Conservation (phyloP, 148 eudicot species). For the Nyssa sinensis region DNA sequence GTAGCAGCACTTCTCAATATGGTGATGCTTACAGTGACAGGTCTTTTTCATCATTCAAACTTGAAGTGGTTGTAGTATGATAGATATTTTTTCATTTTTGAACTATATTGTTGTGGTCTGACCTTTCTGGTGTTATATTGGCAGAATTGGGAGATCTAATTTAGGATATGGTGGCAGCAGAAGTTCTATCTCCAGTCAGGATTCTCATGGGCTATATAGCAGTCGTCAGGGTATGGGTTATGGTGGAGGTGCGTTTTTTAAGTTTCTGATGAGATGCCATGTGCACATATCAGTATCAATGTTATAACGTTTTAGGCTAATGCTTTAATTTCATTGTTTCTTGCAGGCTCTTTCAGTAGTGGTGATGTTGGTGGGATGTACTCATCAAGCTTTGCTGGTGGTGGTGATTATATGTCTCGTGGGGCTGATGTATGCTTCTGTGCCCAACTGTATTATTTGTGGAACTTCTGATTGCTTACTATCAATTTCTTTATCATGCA, state of each 20-base stretch:
- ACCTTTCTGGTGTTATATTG: neutral
- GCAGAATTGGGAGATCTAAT: slow-evolving; percentile 78
- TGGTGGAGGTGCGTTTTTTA: slow-evolving; percentile 48
- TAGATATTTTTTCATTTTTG: neutral
- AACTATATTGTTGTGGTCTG: neutral
- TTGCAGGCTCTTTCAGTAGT: slow-evolving; percentile 67
- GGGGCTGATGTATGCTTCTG: slow-evolving; percentile 70
- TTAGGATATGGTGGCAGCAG: slow-evolving; percentile 72
- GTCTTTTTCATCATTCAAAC: slow-evolving; percentile 25
- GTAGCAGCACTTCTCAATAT: slow-evolving; percentile 66
- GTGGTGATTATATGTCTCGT: slow-evolving; percentile 75
- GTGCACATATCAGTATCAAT: neutral
- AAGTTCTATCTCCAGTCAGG: slow-evolving; percentile 67
- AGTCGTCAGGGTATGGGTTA: slow-evolving; percentile 83
- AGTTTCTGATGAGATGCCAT: neutral
- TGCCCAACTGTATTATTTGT: neutral
- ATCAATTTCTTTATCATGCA: neutral
- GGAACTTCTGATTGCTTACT: neutral
- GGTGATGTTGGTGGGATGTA: slow-evolving; percentile 73
- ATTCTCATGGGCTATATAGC: slow-evolving; percentile 75
- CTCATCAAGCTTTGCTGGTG: slow-evolving; percentile 69
- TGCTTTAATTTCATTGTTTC: neutral
- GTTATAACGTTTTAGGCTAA: neutral
- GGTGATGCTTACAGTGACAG: slow-evolving; percentile 81
- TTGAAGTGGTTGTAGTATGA: neutral